phyloP scores from a whole-genome alignment of 164 flowering plant species.

The Vitis labrusca region DNA sequence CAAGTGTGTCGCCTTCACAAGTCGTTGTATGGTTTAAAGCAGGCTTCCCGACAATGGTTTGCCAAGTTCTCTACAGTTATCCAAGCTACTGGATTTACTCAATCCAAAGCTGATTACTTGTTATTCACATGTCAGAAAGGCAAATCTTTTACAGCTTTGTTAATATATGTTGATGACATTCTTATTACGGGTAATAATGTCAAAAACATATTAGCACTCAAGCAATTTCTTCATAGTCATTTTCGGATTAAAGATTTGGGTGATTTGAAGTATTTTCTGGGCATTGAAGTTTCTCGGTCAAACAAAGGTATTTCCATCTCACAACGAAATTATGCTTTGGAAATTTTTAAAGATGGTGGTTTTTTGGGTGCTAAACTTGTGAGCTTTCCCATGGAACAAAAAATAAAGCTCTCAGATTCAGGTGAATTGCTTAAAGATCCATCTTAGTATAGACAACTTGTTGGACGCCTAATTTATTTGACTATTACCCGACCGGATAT shows the following conservation, averaged over 20 bases:
- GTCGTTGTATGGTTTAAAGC: too few relatives aligned
- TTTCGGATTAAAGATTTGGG: conserved; percentile 19
- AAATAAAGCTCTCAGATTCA: not conserved
- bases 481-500: conserved; percentile 18
- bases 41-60: too few relatives aligned
- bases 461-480: conserved; percentile 15
- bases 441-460: conserved; percentile 7
- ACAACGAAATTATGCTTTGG: too few relatives aligned
- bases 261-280: conserved; percentile 14
- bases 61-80: too few relatives aligned
- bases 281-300: not conserved
- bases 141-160: too few relatives aligned
- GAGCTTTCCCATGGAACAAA: conserved; percentile 16
- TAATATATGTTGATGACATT: conserved; percentile 17
- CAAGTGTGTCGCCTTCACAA: too few relatives aligned
- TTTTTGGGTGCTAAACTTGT: not conserved
- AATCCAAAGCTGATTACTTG: too few relatives aligned
- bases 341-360: too few relatives aligned
- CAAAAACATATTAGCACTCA: not conserved
- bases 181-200: conserved; percentile 2
- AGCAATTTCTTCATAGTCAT: not conserved
- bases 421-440: conserved; percentile 9
- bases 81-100: too few relatives aligned
- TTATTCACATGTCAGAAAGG: too few relatives aligned
- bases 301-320: not conserved